Conservation (phyloP, 2,329 filamentous ascomycete genomes). For the Aspergillus sergii region DNA sequence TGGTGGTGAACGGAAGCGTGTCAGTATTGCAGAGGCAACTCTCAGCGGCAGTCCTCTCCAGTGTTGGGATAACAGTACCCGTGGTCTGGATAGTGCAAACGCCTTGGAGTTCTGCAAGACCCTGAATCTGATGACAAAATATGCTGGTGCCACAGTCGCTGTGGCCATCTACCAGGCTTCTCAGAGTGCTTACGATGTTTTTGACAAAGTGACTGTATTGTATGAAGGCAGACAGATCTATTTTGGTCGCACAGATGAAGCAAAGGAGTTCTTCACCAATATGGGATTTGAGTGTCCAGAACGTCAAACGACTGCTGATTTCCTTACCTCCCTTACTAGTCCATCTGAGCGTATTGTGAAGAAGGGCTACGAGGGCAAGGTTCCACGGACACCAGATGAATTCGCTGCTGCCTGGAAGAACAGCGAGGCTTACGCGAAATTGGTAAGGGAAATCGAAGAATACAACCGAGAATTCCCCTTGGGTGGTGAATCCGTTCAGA, state of each 20-base stretch:
- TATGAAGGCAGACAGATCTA: constrained; percentile 79
- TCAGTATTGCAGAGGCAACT: constrained; percentile 59
- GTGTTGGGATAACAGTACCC: constrained; percentile 52
- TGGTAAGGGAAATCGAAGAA: constrained; percentile 48
- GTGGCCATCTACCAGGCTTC: constrained; percentile 59
- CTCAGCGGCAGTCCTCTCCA: constrained; percentile 52
- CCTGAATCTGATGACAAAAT: constrained; percentile 52
- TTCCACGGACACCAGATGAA: constrained; percentile 70
- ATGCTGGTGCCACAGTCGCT: constrained; percentile 52
- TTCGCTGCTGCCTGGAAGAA: constrained; percentile 63
- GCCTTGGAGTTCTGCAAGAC: constrained; percentile 60
- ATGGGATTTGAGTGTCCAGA: constrained; percentile 71
- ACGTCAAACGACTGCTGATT: constrained; percentile 71
- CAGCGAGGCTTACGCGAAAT: constrained; percentile 49
- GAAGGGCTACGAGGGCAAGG: constrained; percentile 62
- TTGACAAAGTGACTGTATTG: constrained; percentile 72
- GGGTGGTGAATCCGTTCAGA: constrained; percentile 43
- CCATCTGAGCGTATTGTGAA: constrained; percentile 61
- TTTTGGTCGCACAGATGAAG: constrained; percentile 65
- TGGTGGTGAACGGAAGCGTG: constrained; percentile 64
- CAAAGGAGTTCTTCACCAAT: constrained; percentile 67
- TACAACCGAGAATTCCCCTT: constrained; percentile 48
- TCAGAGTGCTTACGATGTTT: constrained; percentile 56
- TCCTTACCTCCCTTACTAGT: constrained; percentile 71
- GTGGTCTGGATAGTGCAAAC: constrained; percentile 57